Conservation (phyloP, 371 early-diverging fungal species). For the Mucor ambiguus region DNA sequence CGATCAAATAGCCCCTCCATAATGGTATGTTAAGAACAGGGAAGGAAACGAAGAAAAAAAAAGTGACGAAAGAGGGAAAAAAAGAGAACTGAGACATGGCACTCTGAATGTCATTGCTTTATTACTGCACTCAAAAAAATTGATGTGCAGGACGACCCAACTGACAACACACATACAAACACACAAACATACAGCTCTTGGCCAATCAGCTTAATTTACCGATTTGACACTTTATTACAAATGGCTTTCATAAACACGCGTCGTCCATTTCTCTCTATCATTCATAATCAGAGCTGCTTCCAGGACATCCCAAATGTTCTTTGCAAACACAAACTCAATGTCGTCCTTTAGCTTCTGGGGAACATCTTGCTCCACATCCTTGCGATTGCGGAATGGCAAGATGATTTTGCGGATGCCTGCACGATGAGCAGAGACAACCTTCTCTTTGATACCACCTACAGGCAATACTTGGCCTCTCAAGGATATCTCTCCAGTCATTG, state of each 20-base stretch:
- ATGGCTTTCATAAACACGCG: conserved; percentile 35
- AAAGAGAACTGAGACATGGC: not conserved
- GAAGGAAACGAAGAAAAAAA: not conserved
- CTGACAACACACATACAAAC: not conserved
- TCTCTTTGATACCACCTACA: conserved; percentile 88
- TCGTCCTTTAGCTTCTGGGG: conserved; percentile 67
- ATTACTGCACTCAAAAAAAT: not conserved
- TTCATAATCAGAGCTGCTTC: conserved; percentile 55
- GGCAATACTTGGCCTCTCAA: conserved; percentile 83
- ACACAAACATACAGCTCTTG: not conserved
- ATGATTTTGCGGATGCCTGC: conserved; percentile 71
- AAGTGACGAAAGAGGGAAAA: not conserved
- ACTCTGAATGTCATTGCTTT: not conserved
- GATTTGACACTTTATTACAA: conserved; percentile 18
- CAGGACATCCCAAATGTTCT: conserved; percentile 72
- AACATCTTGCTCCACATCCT: conserved; percentile 68
- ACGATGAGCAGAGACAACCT: conserved; percentile 84
- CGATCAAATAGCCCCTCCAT: conserved; percentile 38
- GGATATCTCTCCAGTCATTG: conserved; percentile 90
- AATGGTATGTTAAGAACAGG: not conserved
- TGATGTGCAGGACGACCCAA: not conserved
- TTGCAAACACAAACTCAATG: conserved; percentile 75
- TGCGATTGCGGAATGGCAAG: conserved; percentile 60
- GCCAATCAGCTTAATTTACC: not conserved
- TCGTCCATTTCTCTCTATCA: conserved; percentile 27